phyloP scores from a whole-genome alignment of 495 filamentous ascomycete genomes.

The Lichina pygmaea region DNA sequence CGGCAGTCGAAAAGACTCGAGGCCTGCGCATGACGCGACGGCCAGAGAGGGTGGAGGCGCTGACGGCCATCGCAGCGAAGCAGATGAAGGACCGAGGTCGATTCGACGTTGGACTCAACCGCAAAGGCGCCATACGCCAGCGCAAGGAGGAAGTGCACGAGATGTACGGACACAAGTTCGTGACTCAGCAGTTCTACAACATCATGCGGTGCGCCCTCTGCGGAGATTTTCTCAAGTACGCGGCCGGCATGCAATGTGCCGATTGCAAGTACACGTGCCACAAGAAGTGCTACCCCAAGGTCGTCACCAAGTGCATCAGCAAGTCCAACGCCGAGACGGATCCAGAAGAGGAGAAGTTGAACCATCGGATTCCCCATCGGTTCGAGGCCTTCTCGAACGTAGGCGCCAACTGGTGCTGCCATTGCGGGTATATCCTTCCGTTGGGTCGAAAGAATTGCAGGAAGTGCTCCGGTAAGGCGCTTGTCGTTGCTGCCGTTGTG shows the following conservation, averaged over 20 bases:
- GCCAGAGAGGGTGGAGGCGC: neutral
- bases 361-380: slow-evolving; percentile 93
- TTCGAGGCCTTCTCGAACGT: slow-evolving; percentile 88
- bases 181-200: slow-evolving; percentile 96
- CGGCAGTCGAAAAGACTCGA: too few relatives aligned
- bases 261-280: slow-evolving; percentile 99
- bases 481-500: neutral
- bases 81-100: slow-evolving; percentile 39
- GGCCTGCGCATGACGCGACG: neutral
- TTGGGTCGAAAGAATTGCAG: slow-evolving; percentile 83
- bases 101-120: slow-evolving; percentile 68
- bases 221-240: slow-evolving; percentile 95
- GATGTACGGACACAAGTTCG: slow-evolving; percentile 96
- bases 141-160: slow-evolving; percentile 93
- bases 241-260: slow-evolving; percentile 93
- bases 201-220: slow-evolving; percentile 99
- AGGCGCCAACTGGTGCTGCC: slow-evolving; percentile 97
- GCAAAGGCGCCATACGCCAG: slow-evolving; percentile 88
- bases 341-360: slow-evolving; percentile 97
- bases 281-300: slow-evolving; percentile 81
- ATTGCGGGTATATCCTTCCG: slow-evolving; percentile 94
- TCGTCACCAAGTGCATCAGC: slow-evolving; percentile 99
- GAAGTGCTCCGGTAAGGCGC: slow-evolving; percentile 52
- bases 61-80: slow-evolving; percentile 20
- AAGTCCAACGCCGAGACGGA: slow-evolving; percentile 96